These are phyloP conservation scores for Penicillium lividum DNA, from an alignment of 495 filamentous ascomycete genomes.

Conservation along the genomic window DNA sequence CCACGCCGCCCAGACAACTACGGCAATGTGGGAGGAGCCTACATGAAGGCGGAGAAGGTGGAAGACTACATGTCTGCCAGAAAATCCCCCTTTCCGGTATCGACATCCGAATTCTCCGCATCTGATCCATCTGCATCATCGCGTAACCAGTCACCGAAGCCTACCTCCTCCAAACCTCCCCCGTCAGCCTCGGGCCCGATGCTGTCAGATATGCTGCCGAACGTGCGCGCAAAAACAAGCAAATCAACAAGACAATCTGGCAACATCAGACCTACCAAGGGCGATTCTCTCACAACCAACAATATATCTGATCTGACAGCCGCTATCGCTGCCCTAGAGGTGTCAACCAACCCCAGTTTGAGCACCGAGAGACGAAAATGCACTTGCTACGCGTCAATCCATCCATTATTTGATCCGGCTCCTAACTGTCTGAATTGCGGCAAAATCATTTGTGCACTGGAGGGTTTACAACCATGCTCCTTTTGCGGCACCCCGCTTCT, in stretches of 20 bases:
- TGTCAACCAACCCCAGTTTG: slow-evolving; percentile 80
- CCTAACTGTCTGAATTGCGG: slow-evolving; percentile 93
- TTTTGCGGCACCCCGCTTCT: slow-evolving; percentile 81
- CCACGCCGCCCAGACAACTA: slow-evolving; percentile 59
- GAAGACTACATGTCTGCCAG: slow-evolving; percentile 61
- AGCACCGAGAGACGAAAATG: slow-evolving; percentile 62
- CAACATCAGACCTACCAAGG: slow-evolving; percentile 36
- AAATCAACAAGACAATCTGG: slow-evolving; percentile 57
- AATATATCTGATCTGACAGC: slow-evolving; percentile 82
- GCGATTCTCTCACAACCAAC: slow-evolving; percentile 49
- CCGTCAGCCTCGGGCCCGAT: slow-evolving; percentile 73
- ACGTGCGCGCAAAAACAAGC: slow-evolving; percentile 60
- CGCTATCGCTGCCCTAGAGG: slow-evolving; percentile 86
- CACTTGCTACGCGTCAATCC: slow-evolving; percentile 79
- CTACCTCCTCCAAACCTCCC: slow-evolving; percentile 52
- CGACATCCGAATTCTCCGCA: slow-evolving; percentile 28
- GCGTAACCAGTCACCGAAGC: slow-evolving; percentile 40
- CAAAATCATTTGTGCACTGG: slow-evolving; percentile 94
- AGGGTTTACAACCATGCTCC: slow-evolving; percentile 92
- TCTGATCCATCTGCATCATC: slow-evolving; percentile 33
- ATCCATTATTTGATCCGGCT: slow-evolving; percentile 80
- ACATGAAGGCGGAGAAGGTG: slow-evolving; percentile 59
- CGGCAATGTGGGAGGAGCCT: slow-evolving; percentile 57
- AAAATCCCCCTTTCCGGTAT: slow-evolving; percentile 26
- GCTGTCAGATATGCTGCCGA: slow-evolving; percentile 73